Conservation (phyloP, 2,329 filamentous ascomycete species). For the Diaporthe citriasiana region DNA sequence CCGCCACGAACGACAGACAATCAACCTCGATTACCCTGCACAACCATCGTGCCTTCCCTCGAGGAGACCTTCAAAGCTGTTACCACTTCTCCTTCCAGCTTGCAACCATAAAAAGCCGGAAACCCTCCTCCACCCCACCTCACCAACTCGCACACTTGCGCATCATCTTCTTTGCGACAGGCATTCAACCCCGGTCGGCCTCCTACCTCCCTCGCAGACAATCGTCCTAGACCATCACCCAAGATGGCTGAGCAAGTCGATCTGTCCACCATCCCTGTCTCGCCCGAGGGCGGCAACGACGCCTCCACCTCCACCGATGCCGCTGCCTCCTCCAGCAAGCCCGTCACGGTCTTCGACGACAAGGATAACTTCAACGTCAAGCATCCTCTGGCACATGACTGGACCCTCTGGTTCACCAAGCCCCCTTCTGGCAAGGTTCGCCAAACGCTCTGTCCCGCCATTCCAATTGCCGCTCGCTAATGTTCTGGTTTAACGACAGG, state of each 20-base stretch:
- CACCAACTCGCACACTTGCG: background rate
- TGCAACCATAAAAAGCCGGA: background rate
- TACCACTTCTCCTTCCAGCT: background rate
- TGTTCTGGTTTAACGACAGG: slow-evolving; percentile 63
- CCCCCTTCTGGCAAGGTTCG: slow-evolving; percentile 92
- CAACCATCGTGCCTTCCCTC: slow-evolving; percentile 27
- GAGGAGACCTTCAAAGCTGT: background rate
- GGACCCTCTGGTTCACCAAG: slow-evolving; percentile 99
- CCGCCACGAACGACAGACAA: slow-evolving; percentile 5
- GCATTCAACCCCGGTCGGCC: background rate
- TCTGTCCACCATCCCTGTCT: slow-evolving; percentile 77
- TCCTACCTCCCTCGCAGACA: slow-evolving; percentile 16
- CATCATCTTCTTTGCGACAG: slow-evolving; percentile 27
- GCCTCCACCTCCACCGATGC: slow-evolving; percentile 62
- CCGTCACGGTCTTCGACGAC: slow-evolving; percentile 97
- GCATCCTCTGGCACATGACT: slow-evolving; percentile 96
- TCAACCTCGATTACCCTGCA: background rate
- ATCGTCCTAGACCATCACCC: background rate
- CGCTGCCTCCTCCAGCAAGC: slow-evolving; percentile 67
- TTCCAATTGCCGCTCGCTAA: slow-evolving; percentile 45
- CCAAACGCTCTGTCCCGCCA: slow-evolving; percentile 34
- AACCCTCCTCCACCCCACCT: background rate
- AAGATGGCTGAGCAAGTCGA: slow-evolving; percentile 72
- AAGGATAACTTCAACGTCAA: slow-evolving; percentile 99
- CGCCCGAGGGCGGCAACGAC: slow-evolving; percentile 72